Conservation (phyloP, 2,329 filamentous ascomycete species). For the Exophiala calicioides region DNA sequence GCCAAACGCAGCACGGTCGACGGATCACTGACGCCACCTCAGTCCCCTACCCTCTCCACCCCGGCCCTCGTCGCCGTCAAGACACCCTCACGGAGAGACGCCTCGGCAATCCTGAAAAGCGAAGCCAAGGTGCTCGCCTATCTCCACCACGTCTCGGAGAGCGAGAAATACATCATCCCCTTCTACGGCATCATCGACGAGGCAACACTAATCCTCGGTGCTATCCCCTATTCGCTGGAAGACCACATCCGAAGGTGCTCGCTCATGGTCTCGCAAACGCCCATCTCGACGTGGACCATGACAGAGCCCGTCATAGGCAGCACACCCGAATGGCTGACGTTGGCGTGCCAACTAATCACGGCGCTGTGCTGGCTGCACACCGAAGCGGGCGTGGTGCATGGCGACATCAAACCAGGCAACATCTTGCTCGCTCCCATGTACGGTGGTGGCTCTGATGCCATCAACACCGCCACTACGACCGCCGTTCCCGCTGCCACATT, state of each 20-base stretch:
- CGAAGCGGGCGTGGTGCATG: constrained; percentile 45
- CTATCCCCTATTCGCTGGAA: constrained; percentile 46
- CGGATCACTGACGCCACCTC: constrained; percentile 39
- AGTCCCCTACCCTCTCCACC: constrained; percentile 22
- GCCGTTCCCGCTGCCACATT: constrained; percentile 5
- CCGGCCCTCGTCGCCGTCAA: constrained; percentile 47
- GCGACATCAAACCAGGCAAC: constrained; percentile 52
- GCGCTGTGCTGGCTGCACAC: constrained; percentile 48
- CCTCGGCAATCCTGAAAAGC: constrained; percentile 41
- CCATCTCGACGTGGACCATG: constrained; percentile 45
- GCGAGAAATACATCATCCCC: constrained; percentile 43
- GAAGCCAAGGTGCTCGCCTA: constrained; percentile 47
- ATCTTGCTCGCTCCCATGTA: constrained; percentile 39
- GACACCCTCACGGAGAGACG: constrained; percentile 44
- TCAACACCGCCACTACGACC: neutral
- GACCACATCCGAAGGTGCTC: constrained; percentile 43
- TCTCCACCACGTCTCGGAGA: constrained; percentile 37
- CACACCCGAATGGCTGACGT: constrained; percentile 39
- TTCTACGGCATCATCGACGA: constrained; percentile 48
- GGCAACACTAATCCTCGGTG: constrained; percentile 46
- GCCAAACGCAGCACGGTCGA: constrained; percentile 4
- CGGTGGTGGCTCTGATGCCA: constrained; percentile 5
- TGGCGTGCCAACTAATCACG: constrained; percentile 44
- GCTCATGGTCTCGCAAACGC: constrained; percentile 30
- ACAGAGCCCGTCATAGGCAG: constrained; percentile 48